phyloP scores from a whole-genome alignment of 2,329 filamentous ascomycete species.

The Didymosphaeria variabile region DNA sequence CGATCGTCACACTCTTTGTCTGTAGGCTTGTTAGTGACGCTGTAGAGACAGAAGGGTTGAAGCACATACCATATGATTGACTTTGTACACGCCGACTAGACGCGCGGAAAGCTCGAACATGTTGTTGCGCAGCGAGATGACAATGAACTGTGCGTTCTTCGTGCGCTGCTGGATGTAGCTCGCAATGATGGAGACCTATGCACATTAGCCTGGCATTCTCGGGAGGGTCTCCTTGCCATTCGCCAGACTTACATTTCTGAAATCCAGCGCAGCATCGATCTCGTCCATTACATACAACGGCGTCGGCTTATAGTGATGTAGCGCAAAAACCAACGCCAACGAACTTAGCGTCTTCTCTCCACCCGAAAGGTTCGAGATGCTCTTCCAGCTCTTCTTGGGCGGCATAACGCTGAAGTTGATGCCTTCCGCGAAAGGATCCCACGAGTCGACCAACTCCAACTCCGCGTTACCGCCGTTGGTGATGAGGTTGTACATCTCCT shows the following conservation, averaged over 20 bases:
- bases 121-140: constrained; percentile 97
- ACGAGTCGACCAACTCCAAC: constrained; percentile 92
- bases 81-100: constrained; percentile 97
- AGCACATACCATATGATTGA: constrained; percentile 84
- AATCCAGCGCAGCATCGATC: constrained; percentile 97
- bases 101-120: constrained; percentile 99
- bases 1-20: constrained; percentile 63
- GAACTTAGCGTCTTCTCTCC: constrained; percentile 97
- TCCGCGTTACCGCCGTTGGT: constrained; percentile 99
- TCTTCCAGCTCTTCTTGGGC: constrained; percentile 99
- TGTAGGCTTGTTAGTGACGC: constrained; percentile 36
- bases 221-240: not conserved
- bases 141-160: constrained; percentile 99
- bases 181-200: constrained; percentile 91
- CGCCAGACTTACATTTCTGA: constrained; percentile 83
- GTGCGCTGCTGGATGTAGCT: constrained; percentile 99
- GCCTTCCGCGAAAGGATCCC: constrained; percentile 96
- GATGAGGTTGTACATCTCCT: constrained; percentile 99
- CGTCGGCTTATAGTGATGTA: constrained; percentile 98
- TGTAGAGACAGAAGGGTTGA: not conserved
- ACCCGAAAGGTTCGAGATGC: constrained; percentile 93
- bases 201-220: constrained; percentile 10
- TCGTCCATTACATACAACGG: constrained; percentile 99
- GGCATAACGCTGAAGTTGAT: constrained; percentile 99
- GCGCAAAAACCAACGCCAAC: constrained; percentile 93